Percentiles rank a stretch among this genome's conserved stretches.
phyloP scores from a whole-genome alignment of 768 basidiomycete genomes.

The Auricularia sp. region DNA sequence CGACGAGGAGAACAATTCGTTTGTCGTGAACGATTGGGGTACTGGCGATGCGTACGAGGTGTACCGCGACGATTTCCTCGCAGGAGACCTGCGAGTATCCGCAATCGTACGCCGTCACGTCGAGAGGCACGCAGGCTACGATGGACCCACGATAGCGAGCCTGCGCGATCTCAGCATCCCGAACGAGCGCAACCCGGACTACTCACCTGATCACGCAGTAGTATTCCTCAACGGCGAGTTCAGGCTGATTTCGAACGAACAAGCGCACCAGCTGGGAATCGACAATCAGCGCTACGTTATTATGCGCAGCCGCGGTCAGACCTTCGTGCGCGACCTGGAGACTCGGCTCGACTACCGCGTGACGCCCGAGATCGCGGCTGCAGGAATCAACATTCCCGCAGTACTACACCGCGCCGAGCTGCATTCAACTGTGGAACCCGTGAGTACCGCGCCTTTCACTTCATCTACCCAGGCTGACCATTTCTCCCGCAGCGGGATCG shows the following conservation, averaged over 20 bases:
- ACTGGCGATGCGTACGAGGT: background rate
- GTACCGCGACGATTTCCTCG: background rate
- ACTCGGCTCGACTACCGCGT: background rate
- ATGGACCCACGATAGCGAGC: background rate
- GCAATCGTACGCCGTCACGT: background rate
- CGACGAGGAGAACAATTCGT: background rate
- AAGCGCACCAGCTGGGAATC: background rate
- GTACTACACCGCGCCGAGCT: background rate
- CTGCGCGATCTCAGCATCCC: background rate
- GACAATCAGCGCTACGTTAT: background rate
- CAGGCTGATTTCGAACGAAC: background rate
- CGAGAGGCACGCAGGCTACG: background rate
- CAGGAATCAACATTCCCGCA: background rate
- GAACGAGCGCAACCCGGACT: background rate
- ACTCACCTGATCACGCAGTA: background rate
- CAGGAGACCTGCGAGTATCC: background rate
- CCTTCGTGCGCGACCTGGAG: background rate
- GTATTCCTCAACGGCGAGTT: background rate
- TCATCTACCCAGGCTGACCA: background rate
- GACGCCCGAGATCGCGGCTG: background rate
- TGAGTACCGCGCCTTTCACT: background rate
- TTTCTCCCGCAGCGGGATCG: background rate
- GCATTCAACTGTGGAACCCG: background rate
- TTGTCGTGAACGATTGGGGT: background rate
- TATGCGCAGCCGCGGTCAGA: background rate